Evolutionary conservation across 371 early-diverging fungal genomes (phyloP).

Genomic region (Mortierella sp.): DNA sequence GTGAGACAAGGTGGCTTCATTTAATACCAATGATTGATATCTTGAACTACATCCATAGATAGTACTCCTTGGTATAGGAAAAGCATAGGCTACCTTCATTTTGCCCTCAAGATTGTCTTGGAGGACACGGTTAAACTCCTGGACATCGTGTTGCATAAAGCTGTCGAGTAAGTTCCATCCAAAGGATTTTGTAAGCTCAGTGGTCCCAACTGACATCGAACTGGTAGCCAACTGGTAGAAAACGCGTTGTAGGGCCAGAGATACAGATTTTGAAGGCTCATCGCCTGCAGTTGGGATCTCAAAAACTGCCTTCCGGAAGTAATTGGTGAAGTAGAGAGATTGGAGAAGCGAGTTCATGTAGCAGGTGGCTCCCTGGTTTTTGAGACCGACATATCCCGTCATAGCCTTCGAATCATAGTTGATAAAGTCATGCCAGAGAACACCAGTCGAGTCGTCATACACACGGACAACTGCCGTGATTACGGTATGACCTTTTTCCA

Average conservation of each 20-base stretch:
- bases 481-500: conserved; percentile 72
- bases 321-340: conserved; percentile 95
- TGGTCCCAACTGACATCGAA: conserved; percentile 82
- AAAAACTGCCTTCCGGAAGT: conserved; percentile 92
- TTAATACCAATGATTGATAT: background rate
- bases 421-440: conserved; percentile 92
- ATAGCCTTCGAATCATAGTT: conserved; percentile 90
- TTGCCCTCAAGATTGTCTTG: conserved; percentile 96
- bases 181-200: conserved; percentile 95
- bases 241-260: conserved; percentile 94
- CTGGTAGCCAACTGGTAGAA: conserved; percentile 91
- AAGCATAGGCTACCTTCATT: conserved; percentile 79
- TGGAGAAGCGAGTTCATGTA: conserved; percentile 99
- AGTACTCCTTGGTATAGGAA: background rate
- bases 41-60: background rate
- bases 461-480: conserved; percentile 85
- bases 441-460: conserved; percentile 89
- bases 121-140: conserved; percentile 96
- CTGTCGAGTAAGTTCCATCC: conserved; percentile 97
- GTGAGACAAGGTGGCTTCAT: conserved; percentile 13
- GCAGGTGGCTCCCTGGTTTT: conserved; percentile 99
- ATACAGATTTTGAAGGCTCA: conserved; percentile 84
- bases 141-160: conserved; percentile 98
- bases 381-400: conserved; percentile 95
- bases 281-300: conserved; percentile 92